phyloP scores from a whole-genome alignment of 441 rosid species.

The Theobroma grandiflorum region DNA sequence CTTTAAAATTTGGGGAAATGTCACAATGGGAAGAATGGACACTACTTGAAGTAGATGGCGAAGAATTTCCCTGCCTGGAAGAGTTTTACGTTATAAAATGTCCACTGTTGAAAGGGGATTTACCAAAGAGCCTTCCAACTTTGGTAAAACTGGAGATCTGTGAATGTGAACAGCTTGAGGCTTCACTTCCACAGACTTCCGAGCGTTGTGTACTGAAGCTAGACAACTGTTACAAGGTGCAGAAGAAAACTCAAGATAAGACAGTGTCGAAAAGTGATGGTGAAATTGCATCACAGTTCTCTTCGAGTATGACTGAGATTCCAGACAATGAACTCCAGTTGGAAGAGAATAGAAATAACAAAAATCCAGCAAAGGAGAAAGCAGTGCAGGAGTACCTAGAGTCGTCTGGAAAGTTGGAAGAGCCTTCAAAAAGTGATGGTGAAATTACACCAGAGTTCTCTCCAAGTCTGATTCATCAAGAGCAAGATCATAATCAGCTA shows the following conservation, averaged over 20 bases:
- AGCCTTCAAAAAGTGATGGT: too few species aligned
- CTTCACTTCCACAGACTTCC: background rate
- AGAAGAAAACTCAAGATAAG: background rate
- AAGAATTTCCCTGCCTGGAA: slow-evolving; percentile 26
- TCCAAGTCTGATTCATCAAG: background rate
- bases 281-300: background rate
- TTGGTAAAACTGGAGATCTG: slow-evolving; percentile 26
- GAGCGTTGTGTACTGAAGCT: background rate
- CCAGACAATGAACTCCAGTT: too few species aligned
- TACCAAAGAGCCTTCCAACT: slow-evolving; percentile 25
- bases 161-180: background rate
- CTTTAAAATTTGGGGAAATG: slow-evolving; percentile 13
- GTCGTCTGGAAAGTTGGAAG: too few species aligned
- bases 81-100: slow-evolving; percentile 26
- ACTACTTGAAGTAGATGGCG: background rate
- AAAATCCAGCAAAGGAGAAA: too few species aligned
- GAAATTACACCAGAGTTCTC: background rate
- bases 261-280: background rate
- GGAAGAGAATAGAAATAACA: too few species aligned
- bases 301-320: too few species aligned
- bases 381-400: too few species aligned
- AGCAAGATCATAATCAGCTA: background rate
- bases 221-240: background rate
- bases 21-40: background rate
- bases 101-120: slow-evolving; percentile 25